phyloP scores from a whole-genome alignment of 2,329 filamentous ascomycete genomes.

The Cercospora sojina region DNA sequence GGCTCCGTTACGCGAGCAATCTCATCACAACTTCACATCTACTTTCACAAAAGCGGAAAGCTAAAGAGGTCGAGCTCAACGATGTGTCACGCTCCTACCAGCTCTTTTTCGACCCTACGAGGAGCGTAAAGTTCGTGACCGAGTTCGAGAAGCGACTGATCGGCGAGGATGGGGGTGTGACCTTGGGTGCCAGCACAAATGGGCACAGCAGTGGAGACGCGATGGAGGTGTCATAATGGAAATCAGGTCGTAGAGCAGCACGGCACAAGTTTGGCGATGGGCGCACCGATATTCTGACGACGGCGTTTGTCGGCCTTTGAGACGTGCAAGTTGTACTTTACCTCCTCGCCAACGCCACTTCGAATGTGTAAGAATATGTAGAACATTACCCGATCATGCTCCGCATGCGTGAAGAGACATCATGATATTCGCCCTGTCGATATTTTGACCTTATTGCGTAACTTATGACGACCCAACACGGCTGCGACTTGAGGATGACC shows the following conservation, averaged over 20 bases:
- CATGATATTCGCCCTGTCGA: neutral
- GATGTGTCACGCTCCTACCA: conserved; percentile 93
- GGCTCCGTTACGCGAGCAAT: conserved; percentile 94
- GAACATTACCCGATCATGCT: neutral
- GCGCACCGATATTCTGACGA: neutral
- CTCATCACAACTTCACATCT: conserved; percentile 93
- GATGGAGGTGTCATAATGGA: conserved; percentile 63
- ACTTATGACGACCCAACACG: neutral
- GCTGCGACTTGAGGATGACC: neutral
- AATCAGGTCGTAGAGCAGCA: conserved; percentile 14
- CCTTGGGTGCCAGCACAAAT: conserved; percentile 56
- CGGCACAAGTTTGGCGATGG: conserved; percentile 12
- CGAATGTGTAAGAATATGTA: conserved; percentile 11
- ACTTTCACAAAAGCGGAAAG: conserved; percentile 78
- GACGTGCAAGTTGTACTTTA: conserved; percentile 9
- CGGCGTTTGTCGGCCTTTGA: neutral
- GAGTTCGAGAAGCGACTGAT: conserved; percentile 93
- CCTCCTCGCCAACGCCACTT: conserved; percentile 2
- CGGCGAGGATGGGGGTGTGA: conserved; percentile 78
- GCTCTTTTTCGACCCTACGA: conserved; percentile 85
- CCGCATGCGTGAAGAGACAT: neutral
- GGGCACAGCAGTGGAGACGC: conserved; percentile 40
- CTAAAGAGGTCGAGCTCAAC: conserved; percentile 77
- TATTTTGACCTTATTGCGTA: neutral
- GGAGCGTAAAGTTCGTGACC: conserved; percentile 85